phyloP scores from a whole-genome alignment of 352 stramenopile species.

The Phytophthora syringae region DNA sequence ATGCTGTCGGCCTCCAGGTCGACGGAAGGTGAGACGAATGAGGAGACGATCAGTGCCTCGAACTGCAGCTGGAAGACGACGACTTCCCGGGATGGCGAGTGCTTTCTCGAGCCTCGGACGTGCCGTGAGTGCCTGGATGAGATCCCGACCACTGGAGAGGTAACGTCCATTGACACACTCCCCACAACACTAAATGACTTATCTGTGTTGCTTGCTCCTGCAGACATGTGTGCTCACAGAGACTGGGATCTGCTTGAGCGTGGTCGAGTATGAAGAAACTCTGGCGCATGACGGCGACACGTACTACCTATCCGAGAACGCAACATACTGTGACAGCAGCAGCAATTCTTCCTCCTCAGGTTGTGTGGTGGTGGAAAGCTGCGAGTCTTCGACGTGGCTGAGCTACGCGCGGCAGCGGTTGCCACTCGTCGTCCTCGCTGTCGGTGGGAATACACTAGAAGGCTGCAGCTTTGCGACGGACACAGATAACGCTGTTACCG shows the following conservation, averaged over 20 bases:
- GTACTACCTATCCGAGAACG: constrained; percentile 25
- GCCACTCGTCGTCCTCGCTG: constrained; percentile 20
- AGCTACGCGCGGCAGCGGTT: constrained; percentile 27
- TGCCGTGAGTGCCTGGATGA: constrained; percentile 45
- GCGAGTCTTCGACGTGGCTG: constrained; percentile 41
- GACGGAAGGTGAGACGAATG: too few species aligned
- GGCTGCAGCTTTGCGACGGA: constrained; percentile 27
- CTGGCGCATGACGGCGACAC: not conserved
- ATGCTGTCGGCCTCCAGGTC: constrained; percentile 10
- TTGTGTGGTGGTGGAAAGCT: constrained; percentile 51
- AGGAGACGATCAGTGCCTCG: constrained; percentile 20
- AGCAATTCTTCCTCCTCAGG: not conserved
- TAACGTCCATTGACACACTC: too few species aligned
- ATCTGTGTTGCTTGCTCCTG: constrained; percentile 2
- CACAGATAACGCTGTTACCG: constrained; percentile 20
- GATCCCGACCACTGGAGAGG: constrained; percentile 37
- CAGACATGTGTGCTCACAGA: constrained; percentile 35
- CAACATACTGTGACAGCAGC: constrained; percentile 26
- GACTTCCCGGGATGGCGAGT: constrained; percentile 18
- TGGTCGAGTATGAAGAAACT: constrained; percentile 5
- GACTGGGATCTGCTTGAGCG: constrained; percentile 30
- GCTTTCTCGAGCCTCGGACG: constrained; percentile 35
- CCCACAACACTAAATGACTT: too few species aligned
- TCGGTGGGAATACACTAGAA: constrained; percentile 14
- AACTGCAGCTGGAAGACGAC: constrained; percentile 43